Percentiles rank a stretch among this genome's conserved stretches.
phyloP scores from a whole-genome alignment of 2,329 filamentous ascomycete genomes.

The Shiraia sp. region DNA sequence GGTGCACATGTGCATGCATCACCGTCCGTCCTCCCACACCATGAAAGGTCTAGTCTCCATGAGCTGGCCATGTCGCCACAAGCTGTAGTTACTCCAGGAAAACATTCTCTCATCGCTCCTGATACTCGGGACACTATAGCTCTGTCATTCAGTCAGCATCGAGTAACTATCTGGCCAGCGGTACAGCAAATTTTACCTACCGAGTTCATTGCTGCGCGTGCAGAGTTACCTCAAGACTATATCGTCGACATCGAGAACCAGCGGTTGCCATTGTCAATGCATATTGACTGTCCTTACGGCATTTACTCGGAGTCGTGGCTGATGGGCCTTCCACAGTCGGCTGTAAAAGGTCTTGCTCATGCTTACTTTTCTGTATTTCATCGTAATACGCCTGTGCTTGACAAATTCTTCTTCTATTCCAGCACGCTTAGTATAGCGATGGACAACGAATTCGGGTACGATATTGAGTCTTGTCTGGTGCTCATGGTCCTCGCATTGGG shows the following conservation, averaged over 20 bases:
- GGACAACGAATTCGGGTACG: conserved; percentile 56
- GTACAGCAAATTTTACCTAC: conserved; percentile 49
- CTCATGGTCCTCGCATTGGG: conserved; percentile 57
- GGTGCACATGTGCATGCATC: conserved; percentile 12
- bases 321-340: conserved; percentile 51
- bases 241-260: conserved; percentile 55
- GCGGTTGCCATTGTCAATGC: conserved; percentile 50
- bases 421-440: conserved; percentile 55
- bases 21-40: conserved; percentile 11
- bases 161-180: conserved; percentile 55
- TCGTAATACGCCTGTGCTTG: conserved; percentile 57
- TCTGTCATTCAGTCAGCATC: conserved; percentile 57
- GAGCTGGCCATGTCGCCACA: conserved; percentile 33
- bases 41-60: conserved; percentile 24
- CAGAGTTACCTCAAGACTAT: conserved; percentile 53
- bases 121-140: conserved; percentile 33
- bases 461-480: conserved; percentile 57
- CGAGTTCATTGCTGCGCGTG: conserved; percentile 43
- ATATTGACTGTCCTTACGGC: conserved; percentile 39
- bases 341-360: conserved; percentile 57
- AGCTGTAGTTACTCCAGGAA: conserved; percentile 28
- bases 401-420: conserved; percentile 57
- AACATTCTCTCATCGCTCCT: conserved; percentile 20
- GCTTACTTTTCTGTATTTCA: conserved; percentile 61
- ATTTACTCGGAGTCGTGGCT: conserved; percentile 49